These are phyloP conservation scores for Blastobotrys persicus DNA, from an alignment of 1,139 yeast species.

Conservation along the genomic window DNA sequence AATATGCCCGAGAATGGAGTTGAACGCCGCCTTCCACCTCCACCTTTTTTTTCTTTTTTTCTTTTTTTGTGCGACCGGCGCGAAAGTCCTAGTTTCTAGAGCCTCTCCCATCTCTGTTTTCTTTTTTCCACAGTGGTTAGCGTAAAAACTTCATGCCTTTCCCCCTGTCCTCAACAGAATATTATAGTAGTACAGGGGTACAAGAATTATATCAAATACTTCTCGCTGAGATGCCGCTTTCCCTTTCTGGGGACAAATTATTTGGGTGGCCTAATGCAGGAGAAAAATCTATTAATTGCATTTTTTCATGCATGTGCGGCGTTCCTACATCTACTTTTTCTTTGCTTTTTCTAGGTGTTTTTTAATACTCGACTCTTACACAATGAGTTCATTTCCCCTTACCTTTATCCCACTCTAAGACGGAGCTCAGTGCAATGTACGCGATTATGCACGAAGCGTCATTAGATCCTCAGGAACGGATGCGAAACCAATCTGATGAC, in stretches of 20 bases:
- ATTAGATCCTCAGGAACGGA: neutral
- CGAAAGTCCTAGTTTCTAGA: no score
- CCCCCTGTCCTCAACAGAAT: neutral
- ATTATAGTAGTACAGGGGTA: neutral
- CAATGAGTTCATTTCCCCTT: no score
- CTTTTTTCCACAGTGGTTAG: no score
- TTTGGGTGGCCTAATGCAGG: no score
- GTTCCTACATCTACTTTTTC: neutral
- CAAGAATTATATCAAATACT: neutral
- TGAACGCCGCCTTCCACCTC: neutral
- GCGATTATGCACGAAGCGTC: neutral
- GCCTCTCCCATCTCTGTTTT: no score
- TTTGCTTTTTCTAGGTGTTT: neutral
- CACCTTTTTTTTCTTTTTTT: neutral
- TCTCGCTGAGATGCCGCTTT: neutral
- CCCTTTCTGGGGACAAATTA: neutral
- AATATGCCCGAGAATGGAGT: neutral
- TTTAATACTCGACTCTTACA: neutral
- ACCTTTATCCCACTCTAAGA: neutral
- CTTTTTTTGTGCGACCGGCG: no score
- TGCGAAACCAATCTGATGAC: no score
- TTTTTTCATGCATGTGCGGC: neutral
- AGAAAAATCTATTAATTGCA: neutral
- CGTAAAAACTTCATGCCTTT: neutral
- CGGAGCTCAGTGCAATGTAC: no score